Percentiles rank a stretch among this genome's conserved stretches.
These are phyloP conservation scores for Aspergillus calidoustus DNA, from an alignment of 2,329 filamentous ascomycete species.

Conservation along the genomic window DNA sequence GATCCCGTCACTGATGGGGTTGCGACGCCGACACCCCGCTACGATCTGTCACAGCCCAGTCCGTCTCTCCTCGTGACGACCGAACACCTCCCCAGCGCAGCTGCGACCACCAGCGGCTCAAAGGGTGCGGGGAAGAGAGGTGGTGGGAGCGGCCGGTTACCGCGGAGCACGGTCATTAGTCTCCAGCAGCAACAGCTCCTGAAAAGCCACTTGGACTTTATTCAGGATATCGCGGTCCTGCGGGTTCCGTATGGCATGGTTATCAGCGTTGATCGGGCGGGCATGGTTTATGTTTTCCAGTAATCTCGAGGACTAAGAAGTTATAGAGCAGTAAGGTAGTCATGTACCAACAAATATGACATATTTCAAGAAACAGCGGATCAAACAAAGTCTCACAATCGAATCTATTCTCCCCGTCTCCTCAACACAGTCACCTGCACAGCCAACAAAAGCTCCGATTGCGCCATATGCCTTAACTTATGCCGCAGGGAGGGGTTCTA, in stretches of 20 bases:
- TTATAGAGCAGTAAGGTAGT: too few species aligned
- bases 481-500: not conserved
- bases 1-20: conserved; percentile 64
- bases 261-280: conserved; percentile 84
- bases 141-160: conserved; percentile 54
- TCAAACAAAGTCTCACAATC: too few species aligned
- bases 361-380: too few species aligned
- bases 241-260: conserved; percentile 93
- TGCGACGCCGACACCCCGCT: conserved; percentile 64
- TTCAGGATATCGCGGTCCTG: conserved; percentile 85
- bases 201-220: conserved; percentile 82
- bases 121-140: conserved; percentile 39
- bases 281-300: conserved; percentile 83
- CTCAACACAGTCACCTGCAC: too few species aligned
- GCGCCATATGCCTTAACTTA: too few species aligned
- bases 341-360: too few species aligned
- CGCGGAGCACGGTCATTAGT: conserved; percentile 82
- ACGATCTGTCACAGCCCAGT: conserved; percentile 66
- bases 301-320: conserved; percentile 1
- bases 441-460: too few species aligned
- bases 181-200: conserved; percentile 85
- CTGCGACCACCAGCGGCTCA: conserved; percentile 24
- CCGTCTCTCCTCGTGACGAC: conserved; percentile 68
- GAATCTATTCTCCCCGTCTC: too few species aligned
- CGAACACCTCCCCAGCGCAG: conserved; percentile 61